Evolutionary conservation across 2,329 filamentous ascomycete species (phyloP).

Genomic region (Fusarium floridanum): DNA sequence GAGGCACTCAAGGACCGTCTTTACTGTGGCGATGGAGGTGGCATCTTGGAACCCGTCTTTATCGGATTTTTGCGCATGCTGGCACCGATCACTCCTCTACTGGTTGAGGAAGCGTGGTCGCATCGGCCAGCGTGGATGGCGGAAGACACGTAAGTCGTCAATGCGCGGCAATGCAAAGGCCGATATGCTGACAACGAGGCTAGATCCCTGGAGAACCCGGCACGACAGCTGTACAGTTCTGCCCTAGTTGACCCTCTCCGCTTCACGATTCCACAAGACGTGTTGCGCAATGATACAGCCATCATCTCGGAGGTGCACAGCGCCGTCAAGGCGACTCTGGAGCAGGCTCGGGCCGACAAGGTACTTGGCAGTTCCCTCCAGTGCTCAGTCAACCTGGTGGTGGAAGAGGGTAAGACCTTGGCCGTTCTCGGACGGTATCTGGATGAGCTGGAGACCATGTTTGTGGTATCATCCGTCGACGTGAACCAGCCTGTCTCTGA

Average conservation of each 20-base stretch:
- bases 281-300: slow-evolving; percentile 59
- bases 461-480: slow-evolving; percentile 76
- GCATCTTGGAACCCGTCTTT: slow-evolving; percentile 76
- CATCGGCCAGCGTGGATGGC: slow-evolving; percentile 77
- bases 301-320: slow-evolving; percentile 68
- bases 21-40: slow-evolving; percentile 82
- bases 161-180: background rate
- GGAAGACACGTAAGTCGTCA: slow-evolving; percentile 56
- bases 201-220: slow-evolving; percentile 54
- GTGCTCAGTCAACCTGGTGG: slow-evolving; percentile 73
- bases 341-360: slow-evolving; percentile 78
- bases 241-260: slow-evolving; percentile 58
- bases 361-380: slow-evolving; percentile 85
- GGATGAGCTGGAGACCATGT: slow-evolving; percentile 72
- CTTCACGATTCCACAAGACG: slow-evolving; percentile 54
- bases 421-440: slow-evolving; percentile 55
- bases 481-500: slow-evolving; percentile 55
- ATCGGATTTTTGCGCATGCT: slow-evolving; percentile 82
- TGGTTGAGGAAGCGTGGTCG: slow-evolving; percentile 91
- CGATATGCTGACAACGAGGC: slow-evolving; percentile 32
- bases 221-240: slow-evolving; percentile 61
- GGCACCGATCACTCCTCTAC: slow-evolving; percentile 81
- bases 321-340: slow-evolving; percentile 81
- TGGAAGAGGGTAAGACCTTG: slow-evolving; percentile 54
- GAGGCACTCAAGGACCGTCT: slow-evolving; percentile 92